Evolutionary conservation across 495 filamentous ascomycete species (phyloP).

Genomic region (Trypethelium eluteriae): DNA sequence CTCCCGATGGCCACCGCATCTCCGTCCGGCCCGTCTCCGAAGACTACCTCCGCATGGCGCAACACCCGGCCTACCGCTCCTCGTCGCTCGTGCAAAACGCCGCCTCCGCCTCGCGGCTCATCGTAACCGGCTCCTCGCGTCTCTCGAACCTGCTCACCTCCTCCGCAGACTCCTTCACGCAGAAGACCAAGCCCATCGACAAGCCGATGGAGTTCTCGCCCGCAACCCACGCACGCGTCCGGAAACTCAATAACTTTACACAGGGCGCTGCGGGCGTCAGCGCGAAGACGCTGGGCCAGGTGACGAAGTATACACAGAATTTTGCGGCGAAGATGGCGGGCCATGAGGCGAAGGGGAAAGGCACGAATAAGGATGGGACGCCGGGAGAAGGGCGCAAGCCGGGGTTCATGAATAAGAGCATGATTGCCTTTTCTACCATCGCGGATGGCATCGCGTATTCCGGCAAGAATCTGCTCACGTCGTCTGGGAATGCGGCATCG

Average conservation of each 20-base stretch:
- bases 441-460: constrained; percentile 88
- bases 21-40: constrained; percentile 66
- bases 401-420: constrained; percentile 82
- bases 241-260: constrained; percentile 77
- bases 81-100: constrained; percentile 84
- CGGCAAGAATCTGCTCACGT: constrained; percentile 63
- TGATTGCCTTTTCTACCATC: constrained; percentile 95
- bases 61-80: constrained; percentile 82
- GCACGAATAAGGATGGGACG: constrained; percentile 55
- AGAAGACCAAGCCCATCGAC: constrained; percentile 62
- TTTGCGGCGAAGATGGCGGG: constrained; percentile 67
- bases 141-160: constrained; percentile 66
- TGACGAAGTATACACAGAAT: constrained; percentile 76
- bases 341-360: constrained; percentile 50
- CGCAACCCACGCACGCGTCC: constrained; percentile 71
- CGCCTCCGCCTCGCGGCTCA: constrained; percentile 80
- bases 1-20: constrained; percentile 63
- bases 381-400: constrained; percentile 63
- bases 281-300: constrained; percentile 76
- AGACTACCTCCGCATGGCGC: constrained; percentile 71
- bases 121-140: constrained; percentile 76
- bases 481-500: constrained; percentile 65
- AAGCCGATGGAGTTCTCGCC: constrained; percentile 85
- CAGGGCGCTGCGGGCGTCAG: constrained; percentile 67
- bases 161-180: constrained; percentile 72